Conservation (phyloP, 2,329 filamentous ascomycete genomes). For the Apiospora pterosperma region DNA sequence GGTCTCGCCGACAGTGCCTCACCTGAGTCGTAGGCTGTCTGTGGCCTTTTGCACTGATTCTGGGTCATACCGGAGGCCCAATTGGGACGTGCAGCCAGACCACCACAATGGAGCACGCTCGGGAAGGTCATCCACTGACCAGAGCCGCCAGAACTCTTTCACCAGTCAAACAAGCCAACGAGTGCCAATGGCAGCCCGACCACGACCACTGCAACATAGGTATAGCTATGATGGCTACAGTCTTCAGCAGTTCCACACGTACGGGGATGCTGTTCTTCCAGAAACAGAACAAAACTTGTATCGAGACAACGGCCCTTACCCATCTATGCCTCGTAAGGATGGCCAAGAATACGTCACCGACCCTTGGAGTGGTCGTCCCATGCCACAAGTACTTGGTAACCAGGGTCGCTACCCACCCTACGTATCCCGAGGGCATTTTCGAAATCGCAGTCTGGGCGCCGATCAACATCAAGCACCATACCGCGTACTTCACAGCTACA, state of each 20-base stretch:
- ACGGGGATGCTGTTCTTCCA: background rate
- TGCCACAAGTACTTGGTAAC: conserved; percentile 10
- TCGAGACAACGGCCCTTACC: conserved; percentile 21
- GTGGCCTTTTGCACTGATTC: conserved; percentile 13
- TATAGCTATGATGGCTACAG: conserved; percentile 3
- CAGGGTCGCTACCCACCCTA: conserved; percentile 30
- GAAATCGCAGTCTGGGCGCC: conserved; percentile 35
- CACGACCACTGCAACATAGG: background rate
- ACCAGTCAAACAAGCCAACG: conserved; percentile 22
- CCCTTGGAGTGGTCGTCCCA: conserved; percentile 23
- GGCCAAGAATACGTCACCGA: conserved; percentile 19
- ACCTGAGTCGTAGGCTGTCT: conserved; percentile 22
- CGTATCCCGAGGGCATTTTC: conserved; percentile 32
- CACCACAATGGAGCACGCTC: conserved; percentile 18
- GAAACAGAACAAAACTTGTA: conserved; percentile 10
- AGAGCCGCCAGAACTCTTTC: conserved; percentile 30
- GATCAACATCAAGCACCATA: conserved; percentile 36
- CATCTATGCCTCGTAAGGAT: conserved; percentile 15
- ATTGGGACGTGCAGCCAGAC: conserved; percentile 27
- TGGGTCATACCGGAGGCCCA: conserved; percentile 16
- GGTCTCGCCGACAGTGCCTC: conserved; percentile 16
- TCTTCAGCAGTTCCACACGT: background rate
- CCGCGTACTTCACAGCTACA: conserved; percentile 55
- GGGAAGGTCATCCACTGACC: conserved; percentile 22
- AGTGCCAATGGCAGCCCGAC: conserved; percentile 12